Evolutionary conservation across 768 basidiomycete genomes (phyloP).

Genomic region (Chiua virens): DNA sequence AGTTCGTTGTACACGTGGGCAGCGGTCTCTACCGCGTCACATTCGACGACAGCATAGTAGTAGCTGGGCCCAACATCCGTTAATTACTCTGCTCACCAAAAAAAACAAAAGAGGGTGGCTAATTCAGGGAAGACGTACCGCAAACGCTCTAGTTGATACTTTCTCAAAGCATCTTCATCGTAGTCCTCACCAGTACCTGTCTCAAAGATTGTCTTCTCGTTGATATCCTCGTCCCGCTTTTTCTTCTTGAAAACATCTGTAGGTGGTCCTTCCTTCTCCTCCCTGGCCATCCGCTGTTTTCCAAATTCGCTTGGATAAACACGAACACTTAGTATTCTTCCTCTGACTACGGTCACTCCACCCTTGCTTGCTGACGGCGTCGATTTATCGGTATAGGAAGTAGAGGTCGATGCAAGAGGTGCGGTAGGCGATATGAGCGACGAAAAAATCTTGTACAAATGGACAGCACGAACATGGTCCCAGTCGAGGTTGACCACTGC

Average conservation of each 20-base stretch:
- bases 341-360: slow-evolving; percentile 43
- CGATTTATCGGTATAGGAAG: slow-evolving; percentile 18
- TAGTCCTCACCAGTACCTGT: slow-evolving; percentile 74
- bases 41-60: slow-evolving; percentile 92
- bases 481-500: slow-evolving; percentile 97
- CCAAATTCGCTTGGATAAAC: slow-evolving; percentile 96
- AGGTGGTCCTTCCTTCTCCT: slow-evolving; percentile 91
- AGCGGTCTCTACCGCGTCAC: slow-evolving; percentile 76
- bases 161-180: slow-evolving; percentile 83
- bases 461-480: slow-evolving; percentile 89
- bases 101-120: neutral
- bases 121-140: slow-evolving; percentile 50
- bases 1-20: slow-evolving; percentile 80
- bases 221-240: slow-evolving; percentile 51
- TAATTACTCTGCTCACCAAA: neutral
- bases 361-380: slow-evolving; percentile 7
- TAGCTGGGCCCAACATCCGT: slow-evolving; percentile 54
- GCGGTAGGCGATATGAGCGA: slow-evolving; percentile 73
- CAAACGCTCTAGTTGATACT: slow-evolving; percentile 90
- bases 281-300: slow-evolving; percentile 77
- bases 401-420: slow-evolving; percentile 36
- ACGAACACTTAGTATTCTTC: slow-evolving; percentile 72
- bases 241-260: slow-evolving; percentile 73
- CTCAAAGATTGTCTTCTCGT: slow-evolving; percentile 65
- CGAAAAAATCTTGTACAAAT: slow-evolving; percentile 90